These are phyloP conservation scores for Agaricus blazei DNA, from an alignment of 768 basidiomycete genomes.

Conservation along the genomic window DNA sequence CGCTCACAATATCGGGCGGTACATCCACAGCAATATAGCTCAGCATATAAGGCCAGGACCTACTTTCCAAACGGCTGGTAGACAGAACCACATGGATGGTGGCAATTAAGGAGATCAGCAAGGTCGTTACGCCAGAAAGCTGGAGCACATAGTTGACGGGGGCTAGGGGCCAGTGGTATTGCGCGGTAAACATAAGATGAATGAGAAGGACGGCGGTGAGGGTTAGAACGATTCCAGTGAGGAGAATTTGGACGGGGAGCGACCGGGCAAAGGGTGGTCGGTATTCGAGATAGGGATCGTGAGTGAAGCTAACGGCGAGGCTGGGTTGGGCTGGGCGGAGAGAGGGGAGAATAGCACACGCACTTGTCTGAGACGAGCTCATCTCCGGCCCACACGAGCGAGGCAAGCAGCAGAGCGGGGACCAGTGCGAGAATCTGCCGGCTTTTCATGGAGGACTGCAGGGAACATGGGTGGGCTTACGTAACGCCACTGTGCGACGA, in stretches of 20 bases:
- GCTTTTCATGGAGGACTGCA: neutral
- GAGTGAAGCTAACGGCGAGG: constrained; percentile 9
- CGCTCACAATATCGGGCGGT: constrained; percentile 41
- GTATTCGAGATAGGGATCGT: constrained; percentile 74
- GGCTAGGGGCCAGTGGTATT: constrained; percentile 94
- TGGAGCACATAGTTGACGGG: constrained; percentile 91
- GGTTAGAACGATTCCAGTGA: constrained; percentile 81
- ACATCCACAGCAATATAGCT: constrained; percentile 83
- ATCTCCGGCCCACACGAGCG: neutral
- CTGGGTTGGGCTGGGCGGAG: neutral
- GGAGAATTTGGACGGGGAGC: constrained; percentile 84
- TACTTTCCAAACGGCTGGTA: constrained; percentile 53
- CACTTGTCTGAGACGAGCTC: neutral
- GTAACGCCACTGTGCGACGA: neutral
- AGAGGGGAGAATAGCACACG: neutral
- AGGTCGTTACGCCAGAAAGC: constrained; percentile 73
- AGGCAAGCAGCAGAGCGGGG: neutral
- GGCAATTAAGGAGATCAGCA: constrained; percentile 73
- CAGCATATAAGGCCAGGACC: constrained; percentile 93
- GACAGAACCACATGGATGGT: constrained; percentile 73
- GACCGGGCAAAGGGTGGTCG: constrained; percentile 83
- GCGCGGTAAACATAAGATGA: constrained; percentile 90
- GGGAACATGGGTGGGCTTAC: neutral
- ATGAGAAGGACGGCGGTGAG: constrained; percentile 82
- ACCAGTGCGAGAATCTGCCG: neutral